Base-by-base conservation (phyloP, 495 filamentous ascomycete species). In the Penicillium bovifimosum region DNA sequence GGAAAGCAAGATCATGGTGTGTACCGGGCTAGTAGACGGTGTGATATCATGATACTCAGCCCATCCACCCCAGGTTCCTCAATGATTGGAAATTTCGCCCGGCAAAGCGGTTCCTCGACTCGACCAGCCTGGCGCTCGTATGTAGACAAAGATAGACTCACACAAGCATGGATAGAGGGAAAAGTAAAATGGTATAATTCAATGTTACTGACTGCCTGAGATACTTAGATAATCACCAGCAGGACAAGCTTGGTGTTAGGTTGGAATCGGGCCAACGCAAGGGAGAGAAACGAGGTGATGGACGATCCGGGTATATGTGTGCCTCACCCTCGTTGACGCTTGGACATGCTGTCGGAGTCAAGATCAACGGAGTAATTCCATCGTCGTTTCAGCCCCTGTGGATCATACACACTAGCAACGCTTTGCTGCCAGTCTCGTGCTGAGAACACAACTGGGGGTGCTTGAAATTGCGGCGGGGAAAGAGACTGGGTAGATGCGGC, bases 371-470 rank as follows among this genome's bases (percentile, higher is more conserved):
- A 67, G 51, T 73, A 70, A 45, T 75, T 73, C 87, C 88, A 92
- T 26, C 85, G 73, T 34, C 90, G 76, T 67, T 95, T 95, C 28
- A 88, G 63, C 4, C 85, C 84, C 47, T 84, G 84, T 40, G 76
- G 74, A 54, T 91, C 87, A 69, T 86, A 96, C 1, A 92, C 88
- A 61, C 83, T 90, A 11, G 95, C 91, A 58, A 98, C 91, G 39
- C 84, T 90, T 60, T 96, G 88, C 67, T 96, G 91, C 93, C 93
- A 98, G 82, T 96, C 95, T 53, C 86, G 86, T 9, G 93, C 90
- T 10, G 89, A 95, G 50, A 98, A 88, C 56, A 95, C 85, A 13
- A 83, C 77, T 7, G 76, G 79, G 13, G 80, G 72, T 10, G 76
- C 67, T 29, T 75, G 74, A 50, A 83, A 81, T 41, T 82, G 75